Conservation (phyloP, 495 filamentous ascomycete genomes). For the Aspergillus ostianus region DNA sequence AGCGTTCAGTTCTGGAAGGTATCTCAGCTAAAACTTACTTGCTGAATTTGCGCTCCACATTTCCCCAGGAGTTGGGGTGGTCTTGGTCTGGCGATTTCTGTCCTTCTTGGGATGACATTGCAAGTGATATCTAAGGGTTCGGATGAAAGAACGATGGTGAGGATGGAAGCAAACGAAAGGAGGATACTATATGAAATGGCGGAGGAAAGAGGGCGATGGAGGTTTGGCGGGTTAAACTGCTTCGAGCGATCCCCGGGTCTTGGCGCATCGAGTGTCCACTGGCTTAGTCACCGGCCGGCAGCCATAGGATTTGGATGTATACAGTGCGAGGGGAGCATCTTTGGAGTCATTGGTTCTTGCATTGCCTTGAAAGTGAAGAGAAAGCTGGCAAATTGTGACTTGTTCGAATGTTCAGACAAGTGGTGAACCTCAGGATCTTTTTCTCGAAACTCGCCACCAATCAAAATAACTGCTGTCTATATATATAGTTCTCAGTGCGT, state of each 20-base stretch:
- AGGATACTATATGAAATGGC: not conserved
- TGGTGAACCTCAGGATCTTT: no score
- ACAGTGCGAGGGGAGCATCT: not conserved
- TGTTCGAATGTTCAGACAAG: no score
- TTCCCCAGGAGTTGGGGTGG: slow-evolving; percentile 36
- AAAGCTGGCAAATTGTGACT: no score
- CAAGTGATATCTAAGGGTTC: not conserved
- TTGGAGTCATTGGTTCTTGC: no score
- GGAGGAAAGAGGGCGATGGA: not conserved
- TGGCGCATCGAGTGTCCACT: not conserved
- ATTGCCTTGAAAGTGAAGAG: no score
- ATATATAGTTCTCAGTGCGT: no score
- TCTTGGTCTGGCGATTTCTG: slow-evolving; percentile 14
- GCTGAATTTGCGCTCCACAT: slow-evolving; percentile 39
- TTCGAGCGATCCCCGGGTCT: not conserved
- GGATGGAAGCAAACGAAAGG: not conserved
- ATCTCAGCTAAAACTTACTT: slow-evolving; percentile 29
- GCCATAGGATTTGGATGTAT: not conserved
- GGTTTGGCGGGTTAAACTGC: not conserved
- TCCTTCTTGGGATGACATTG: slow-evolving; percentile 20
- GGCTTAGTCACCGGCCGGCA: not conserved
- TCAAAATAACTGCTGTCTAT: no score
- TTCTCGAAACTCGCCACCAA: no score
- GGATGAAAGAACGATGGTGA: not conserved
- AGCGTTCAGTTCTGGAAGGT: no score